Evolutionary conservation across 345 rosid species (phyloP).

Genomic region (Heritiera fomes): DNA sequence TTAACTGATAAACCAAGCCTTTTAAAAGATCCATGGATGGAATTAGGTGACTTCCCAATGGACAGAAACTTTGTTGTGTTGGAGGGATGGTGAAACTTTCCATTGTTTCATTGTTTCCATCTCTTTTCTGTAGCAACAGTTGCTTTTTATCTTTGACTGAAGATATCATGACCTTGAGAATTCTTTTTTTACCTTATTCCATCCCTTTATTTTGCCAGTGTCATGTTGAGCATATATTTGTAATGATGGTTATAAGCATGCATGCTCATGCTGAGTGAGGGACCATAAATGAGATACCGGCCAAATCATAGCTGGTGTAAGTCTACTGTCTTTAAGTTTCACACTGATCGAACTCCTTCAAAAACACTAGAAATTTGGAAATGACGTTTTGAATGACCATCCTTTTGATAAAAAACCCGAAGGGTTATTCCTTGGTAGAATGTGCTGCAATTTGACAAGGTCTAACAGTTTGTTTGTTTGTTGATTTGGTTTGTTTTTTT

Average conservation of each 20-base stretch:
- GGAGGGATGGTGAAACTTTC: conserved; percentile 44
- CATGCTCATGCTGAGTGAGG: background rate
- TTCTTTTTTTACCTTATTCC: conserved; percentile 7
- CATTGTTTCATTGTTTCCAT: conserved; percentile 38
- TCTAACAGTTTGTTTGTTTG: no score
- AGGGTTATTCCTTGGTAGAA: no score
- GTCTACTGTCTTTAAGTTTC: no score
- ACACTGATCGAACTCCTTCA: no score
- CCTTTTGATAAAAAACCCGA: no score
- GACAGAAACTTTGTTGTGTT: conserved; percentile 35
- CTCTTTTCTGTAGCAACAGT: conserved; percentile 38
- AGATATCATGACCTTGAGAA: conserved; percentile 28
- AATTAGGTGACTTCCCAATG: conserved; percentile 29
- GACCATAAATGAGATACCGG: background rate
- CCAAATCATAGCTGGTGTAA: background rate
- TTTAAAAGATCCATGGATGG: conserved; percentile 32
- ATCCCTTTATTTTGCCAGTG: conserved; percentile 2
- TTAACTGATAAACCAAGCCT: conserved; percentile 27
- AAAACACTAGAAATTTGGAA: no score
- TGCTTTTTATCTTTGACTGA: conserved; percentile 34
- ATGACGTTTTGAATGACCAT: no score
- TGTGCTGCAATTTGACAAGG: no score
- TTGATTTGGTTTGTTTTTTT: no score
- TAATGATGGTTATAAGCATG: background rate
- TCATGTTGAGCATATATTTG: background rate